Evolutionary conservation across 805 yeast genomes (phyloP).

Genomic region (Starmerella geochares): DNA sequence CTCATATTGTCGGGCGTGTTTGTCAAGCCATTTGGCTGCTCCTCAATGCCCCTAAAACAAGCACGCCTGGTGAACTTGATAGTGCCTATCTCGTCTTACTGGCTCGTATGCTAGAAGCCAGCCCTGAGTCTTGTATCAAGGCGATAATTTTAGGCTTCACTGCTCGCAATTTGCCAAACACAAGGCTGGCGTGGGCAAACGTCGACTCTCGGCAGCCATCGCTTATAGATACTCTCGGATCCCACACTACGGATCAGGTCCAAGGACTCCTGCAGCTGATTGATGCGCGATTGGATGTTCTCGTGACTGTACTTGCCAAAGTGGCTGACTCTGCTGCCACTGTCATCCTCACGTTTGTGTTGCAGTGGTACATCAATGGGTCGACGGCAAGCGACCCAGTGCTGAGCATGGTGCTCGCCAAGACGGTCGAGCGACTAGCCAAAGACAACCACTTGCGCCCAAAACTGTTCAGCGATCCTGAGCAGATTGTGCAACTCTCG

Average conservation of each 20-base stretch:
- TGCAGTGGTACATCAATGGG: constrained; percentile 39
- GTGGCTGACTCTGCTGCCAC: constrained; percentile 41
- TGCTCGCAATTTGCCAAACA: not conserved
- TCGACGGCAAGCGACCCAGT: constrained; percentile 39
- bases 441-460: constrained; percentile 38
- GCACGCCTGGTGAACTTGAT: not conserved
- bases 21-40: not conserved
- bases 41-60: not conserved
- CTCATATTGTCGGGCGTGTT: not conserved
- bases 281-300: constrained; percentile 37
- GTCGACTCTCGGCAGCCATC: constrained; percentile 3
- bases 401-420: constrained; percentile 32
- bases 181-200: constrained; percentile 8
- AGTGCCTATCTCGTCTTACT: not conserved
- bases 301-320: constrained; percentile 39
- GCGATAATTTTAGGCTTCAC: constrained; percentile 5
- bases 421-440: constrained; percentile 14
- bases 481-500: constrained; percentile 45
- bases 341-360: constrained; percentile 39
- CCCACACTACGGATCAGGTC: not conserved
- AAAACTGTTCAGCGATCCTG: constrained; percentile 45
- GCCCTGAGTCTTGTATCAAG: not conserved
- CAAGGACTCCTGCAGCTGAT: constrained; percentile 26
- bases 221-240: constrained; percentile 4
- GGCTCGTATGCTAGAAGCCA: constrained; percentile 4